Percentiles rank a stretch among this genome's conserved stretches.
Conservation (phyloP, 2,329 filamentous ascomycete genomes). For the Sporothrix pallida region DNA sequence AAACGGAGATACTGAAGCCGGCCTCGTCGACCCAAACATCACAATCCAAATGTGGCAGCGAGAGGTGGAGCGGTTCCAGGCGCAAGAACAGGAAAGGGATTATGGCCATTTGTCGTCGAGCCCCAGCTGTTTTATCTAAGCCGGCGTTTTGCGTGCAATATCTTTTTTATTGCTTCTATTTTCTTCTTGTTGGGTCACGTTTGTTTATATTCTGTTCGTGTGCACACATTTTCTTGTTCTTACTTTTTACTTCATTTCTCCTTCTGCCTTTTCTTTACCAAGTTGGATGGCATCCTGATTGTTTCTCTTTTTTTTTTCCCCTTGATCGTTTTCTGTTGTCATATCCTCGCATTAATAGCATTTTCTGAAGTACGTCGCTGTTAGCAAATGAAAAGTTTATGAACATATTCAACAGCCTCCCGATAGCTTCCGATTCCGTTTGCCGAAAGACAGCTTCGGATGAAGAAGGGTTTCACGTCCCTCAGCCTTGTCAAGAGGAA, state of each 20-base stretch:
- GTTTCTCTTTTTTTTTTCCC: neutral
- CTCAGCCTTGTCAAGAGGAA: neutral
- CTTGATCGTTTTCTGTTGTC: neutral
- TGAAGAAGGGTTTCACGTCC: neutral
- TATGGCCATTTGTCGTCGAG: conserved; percentile 27
- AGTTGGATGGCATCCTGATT: neutral
- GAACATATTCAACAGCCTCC: neutral
- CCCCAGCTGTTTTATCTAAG: conserved; percentile 35
- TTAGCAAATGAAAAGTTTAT: conserved; percentile 13
- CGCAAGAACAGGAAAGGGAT: conserved; percentile 16
- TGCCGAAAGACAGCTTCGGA: conserved; percentile 15
- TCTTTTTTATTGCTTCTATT: neutral
- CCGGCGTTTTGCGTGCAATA: conserved; percentile 25
- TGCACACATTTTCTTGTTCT: conserved; percentile 1
- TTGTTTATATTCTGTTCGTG: neutral
- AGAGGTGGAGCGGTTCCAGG: neutral
- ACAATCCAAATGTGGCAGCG: neutral
- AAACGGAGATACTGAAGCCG: neutral
- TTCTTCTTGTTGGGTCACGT: neutral
- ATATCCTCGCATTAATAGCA: neutral
- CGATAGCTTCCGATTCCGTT: conserved; percentile 12
- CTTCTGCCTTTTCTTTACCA: neutral
- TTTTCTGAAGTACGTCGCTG: neutral
- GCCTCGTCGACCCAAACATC: neutral
- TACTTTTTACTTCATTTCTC: neutral